Base-by-base conservation (phyloP, 129 eudicot genomes). In the Chrysanthemum lavandulifolium region DNA sequence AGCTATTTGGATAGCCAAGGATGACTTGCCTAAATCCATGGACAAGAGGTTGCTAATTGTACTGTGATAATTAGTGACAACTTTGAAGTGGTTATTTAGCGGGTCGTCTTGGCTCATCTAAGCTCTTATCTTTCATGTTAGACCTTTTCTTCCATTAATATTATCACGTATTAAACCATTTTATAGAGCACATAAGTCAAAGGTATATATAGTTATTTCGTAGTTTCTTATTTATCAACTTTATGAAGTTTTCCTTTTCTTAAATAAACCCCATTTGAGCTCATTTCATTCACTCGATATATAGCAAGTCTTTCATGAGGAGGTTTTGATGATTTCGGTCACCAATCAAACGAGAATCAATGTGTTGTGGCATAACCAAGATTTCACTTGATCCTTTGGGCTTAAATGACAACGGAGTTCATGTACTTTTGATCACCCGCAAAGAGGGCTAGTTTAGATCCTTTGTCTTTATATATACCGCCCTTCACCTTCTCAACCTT, bases 21-120 rank as follows among this genome's bases (percentile, higher is more conserved):
- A 87, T 87, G 89, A 82, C 92, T 87, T 87, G 92, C 89, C 92
- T 84, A 85, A 76, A 82, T 82, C 59, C 79, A 75, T 36, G n/a
- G n/a, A 51, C 7, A 33, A 61, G 31, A 9, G 11, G 59, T 19
- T 56, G 72, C 18, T 0, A 45, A 61, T 62, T 73, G 65, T 73
- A 53, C 7, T 45, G 36, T 40, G 27, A 19, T 19, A 68, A n/a
- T 55, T 15, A 19, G 69, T 40, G 45, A 33, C 73, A 70, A 43
- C 29, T 25, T 43, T 68, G 7, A 54, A 47, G 57, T 77, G 84
- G 84, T 58, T 85, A 63, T 85, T 13, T 76, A 72, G 80, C 78
- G 29, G 80, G 80, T 68, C 78, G 18, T 79, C 82, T 36, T 68
- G 82, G 82, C 89, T 82, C 50, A 13, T 76, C 77, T 61, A 68